Evolutionary conservation across 1,284 basidiomycete species (phyloP).

Genomic region (Ceratobasidium sp.): DNA sequence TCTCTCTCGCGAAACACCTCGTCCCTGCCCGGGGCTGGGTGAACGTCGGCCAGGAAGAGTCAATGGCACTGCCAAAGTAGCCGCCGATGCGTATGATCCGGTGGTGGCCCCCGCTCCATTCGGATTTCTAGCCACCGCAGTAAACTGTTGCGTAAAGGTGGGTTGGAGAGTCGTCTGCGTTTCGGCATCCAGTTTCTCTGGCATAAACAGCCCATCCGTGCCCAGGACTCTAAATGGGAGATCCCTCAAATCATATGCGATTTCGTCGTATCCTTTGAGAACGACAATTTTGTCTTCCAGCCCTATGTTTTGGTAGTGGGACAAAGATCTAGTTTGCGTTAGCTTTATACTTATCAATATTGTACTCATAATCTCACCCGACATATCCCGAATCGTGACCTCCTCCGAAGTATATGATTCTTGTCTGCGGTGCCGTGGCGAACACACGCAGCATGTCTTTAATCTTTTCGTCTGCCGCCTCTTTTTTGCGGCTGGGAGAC

Average conservation of each 20-base stretch:
- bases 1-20: background rate
- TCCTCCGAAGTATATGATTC: slow-evolving; percentile 30
- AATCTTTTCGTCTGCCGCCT: slow-evolving; percentile 36
- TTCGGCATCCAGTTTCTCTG: slow-evolving; percentile 25
- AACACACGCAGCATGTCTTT: slow-evolving; percentile 35
- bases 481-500: slow-evolving; percentile 17
- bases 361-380: slow-evolving; percentile 3
- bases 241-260: slow-evolving; percentile 33
- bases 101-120: background rate
- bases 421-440: slow-evolving; percentile 16
- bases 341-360: background rate
- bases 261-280: slow-evolving; percentile 29
- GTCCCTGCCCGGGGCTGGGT: slow-evolving; percentile 13
- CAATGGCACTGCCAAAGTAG: slow-evolving; percentile 5
- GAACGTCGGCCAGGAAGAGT: background rate
- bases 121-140: background rate
- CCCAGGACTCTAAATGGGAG: slow-evolving; percentile 14
- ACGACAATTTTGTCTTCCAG: slow-evolving; percentile 33
- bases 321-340: background rate
- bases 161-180: background rate
- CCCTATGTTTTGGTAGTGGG: slow-evolving; percentile 31
- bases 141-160: background rate
- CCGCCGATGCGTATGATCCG: slow-evolving; percentile 25
- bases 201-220: slow-evolving; percentile 27
- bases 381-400: slow-evolving; percentile 34